Evolutionary conservation across 371 early-diverging fungal species (phyloP), one percentile per base, ranked within the genome.

Genomic region (Apophysomyces variabilis): DNA sequence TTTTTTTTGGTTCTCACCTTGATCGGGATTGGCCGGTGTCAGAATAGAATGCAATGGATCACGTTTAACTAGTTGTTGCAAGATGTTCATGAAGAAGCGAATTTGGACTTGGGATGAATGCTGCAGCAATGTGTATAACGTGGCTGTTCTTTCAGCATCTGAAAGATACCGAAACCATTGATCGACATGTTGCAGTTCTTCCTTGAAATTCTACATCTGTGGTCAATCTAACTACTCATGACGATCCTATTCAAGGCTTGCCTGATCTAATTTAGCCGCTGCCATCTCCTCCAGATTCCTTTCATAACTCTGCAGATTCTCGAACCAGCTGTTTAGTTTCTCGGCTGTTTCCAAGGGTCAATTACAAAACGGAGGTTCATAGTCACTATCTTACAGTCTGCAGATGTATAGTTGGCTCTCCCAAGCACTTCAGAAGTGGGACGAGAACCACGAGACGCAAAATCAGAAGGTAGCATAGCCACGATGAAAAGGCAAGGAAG

Each of bases 271-370:
- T 67, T 90, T 94, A 37, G 93, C 91, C 54, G 86, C 83, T 13
- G 95, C 95, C 95, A 98, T 96, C 61, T 93, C 94, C 70, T 98
- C 96, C 16, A 98, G 85, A 57, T 93, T 96, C 43, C 88, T 84
- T 76, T 98, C 97, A 74, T 95, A 96, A 68, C 95, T 89, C 68
- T 89, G 85, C 54, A 96, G 77, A 68, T 96, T 95, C 72, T 95
- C 94, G 65, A 93, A 92, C 96, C 95, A 95, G 64, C 84, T 84
- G 74, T 95, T 95, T 35, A 91, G 84, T 36, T 89, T 90, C 59
- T 89, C 88, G 56, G 85, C 89, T 87, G 62, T 21, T 35, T 57
- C 13, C 41, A 43, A 6, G 56, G 41, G 44, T 32, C 32, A 12
- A 38, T 7, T 59, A n/a, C 26, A 16, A 38, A 56, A 38, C 57